Percentiles rank a stretch among this genome's conserved stretches.
Evolutionary conservation across 768 basidiomycete genomes (phyloP).

Genomic region (Symmetrospora coprosmae): DNA sequence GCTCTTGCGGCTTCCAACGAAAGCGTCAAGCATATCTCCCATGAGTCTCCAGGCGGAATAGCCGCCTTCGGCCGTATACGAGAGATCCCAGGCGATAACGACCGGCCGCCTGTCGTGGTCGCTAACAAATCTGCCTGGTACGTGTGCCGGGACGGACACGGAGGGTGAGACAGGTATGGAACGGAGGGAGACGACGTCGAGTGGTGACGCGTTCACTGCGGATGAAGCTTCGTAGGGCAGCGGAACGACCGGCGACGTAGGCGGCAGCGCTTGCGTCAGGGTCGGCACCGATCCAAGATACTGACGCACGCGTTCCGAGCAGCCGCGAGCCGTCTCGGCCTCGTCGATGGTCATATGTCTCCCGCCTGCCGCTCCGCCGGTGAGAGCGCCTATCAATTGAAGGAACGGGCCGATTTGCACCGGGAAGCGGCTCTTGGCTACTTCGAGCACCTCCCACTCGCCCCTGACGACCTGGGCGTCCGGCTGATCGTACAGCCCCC

Average conservation of each 20-base stretch:
- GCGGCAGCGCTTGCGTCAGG: conserved; percentile 59
- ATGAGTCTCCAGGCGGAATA: conserved; percentile 78
- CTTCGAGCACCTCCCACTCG: conserved; percentile 67
- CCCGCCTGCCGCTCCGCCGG: no score
- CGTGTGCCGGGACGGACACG: conserved; percentile 51
- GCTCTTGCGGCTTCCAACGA: conserved; percentile 24
- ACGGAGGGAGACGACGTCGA: background rate
- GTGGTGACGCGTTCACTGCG: background rate
- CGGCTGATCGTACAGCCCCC: conserved; percentile 39
- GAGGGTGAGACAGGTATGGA: conserved; percentile 44
- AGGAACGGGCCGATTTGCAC: conserved; percentile 54
- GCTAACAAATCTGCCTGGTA: conserved; percentile 57
- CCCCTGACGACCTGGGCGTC: conserved; percentile 46
- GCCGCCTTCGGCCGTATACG: conserved; percentile 32
- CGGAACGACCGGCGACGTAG: conserved; percentile 34
- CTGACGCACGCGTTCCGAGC: conserved; percentile 56
- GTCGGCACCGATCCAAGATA: conserved; percentile 60
- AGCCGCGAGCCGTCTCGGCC: conserved; percentile 42
- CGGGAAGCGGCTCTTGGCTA: conserved; percentile 68
- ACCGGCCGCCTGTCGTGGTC: conserved; percentile 49
- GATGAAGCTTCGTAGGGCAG: conserved; percentile 23
- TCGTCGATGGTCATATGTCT: conserved; percentile 19
- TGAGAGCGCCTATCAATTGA: conserved; percentile 60
- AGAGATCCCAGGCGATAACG: conserved; percentile 63
- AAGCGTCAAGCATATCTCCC: conserved; percentile 54